A percentile compares a stretch with the other conserved stretches of the same genome.
phyloP scores from a whole-genome alignment of 768 basidiomycete genomes.

The Pleurotus platypus region DNA sequence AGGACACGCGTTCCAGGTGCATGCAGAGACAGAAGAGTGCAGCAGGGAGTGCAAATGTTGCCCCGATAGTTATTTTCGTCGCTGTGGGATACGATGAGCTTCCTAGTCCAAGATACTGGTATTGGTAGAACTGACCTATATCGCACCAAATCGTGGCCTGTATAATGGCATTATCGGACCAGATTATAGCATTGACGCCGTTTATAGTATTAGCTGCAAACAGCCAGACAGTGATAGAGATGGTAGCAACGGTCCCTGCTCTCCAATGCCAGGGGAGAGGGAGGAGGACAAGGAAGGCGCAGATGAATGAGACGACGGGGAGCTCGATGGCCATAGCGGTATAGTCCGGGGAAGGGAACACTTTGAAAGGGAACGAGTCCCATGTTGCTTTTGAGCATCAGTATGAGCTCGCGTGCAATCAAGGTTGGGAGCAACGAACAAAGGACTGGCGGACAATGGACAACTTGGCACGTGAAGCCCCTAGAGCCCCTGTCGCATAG shows the following conservation, averaged over 20 bases:
- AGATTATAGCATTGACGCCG: constrained; percentile 58
- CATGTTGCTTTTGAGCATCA: no score
- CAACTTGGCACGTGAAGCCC: no score
- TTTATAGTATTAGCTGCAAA: constrained; percentile 43
- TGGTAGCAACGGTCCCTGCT: constrained; percentile 39
- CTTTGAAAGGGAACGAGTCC: no score
- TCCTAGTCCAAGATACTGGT: background rate
- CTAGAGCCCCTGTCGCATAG: no score
- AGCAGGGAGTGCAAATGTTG: constrained; percentile 54
- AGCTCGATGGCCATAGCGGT: constrained; percentile 30
- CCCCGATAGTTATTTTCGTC: constrained; percentile 51
- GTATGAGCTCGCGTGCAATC: no score
- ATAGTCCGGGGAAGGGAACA: no score
- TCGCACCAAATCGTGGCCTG: constrained; percentile 70
- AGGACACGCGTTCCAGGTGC: constrained; percentile 52
- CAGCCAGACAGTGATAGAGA: constrained; percentile 53
- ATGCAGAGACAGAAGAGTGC: constrained; percentile 54
- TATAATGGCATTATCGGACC: constrained; percentile 49
- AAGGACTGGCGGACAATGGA: no score
- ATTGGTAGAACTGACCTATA: constrained; percentile 43
- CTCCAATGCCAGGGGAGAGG: constrained; percentile 39
- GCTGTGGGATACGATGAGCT: constrained; percentile 28
- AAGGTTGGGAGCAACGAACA: no score
- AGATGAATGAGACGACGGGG: constrained; percentile 42
- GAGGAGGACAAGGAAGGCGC: constrained; percentile 36